Evolutionary conservation across 257 asterid species (phyloP), one percentile per base, ranked within the genome.

Genomic region (Thymus mandschuricus): DNA sequence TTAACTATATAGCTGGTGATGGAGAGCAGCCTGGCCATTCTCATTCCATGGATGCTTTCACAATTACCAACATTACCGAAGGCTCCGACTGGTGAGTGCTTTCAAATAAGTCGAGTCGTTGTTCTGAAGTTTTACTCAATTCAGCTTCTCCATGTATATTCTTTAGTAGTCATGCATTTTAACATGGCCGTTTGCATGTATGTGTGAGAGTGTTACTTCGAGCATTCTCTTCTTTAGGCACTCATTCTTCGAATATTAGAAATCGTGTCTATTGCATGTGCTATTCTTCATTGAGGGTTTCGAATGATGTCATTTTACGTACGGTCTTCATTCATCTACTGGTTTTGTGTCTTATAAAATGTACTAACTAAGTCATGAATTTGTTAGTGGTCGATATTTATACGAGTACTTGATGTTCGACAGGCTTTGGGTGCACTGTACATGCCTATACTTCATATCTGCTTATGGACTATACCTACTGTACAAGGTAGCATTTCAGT

Each of bases 351-450:
- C 34, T 27, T 55, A 55, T 55, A 0, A 1, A 56, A 30, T 56
- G 35, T 55, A 28, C 8, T 0, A 29, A 1, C 3, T n/a, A 29
- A 30, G 10, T 56, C 21, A 30, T 21, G 10, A 9, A 29, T 58
- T 33, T 21, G 8, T 12, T 21, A 6, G 35, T 64, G 56, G n/a
- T 71, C 27, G 38, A 54, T 64, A 30, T 34, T 70, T 61, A 57
- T 76, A 67, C 68, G 34, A 68, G 41, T 61, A 33, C n/a, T 75
- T 56, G 51, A 54, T 66, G 56, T 80, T 80, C 70, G 34, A 81
- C 96, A 94, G 99, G 97, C 96, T 94, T 69, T 94, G 99, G 99
- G 98, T 91, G 70, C 99, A 94, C 80, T 86, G 90, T 60, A 74
- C 81, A 3, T 86, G 96, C 91, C 75, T 94, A 67, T 91, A 86